phyloP scores from a whole-genome alignment of 768 basidiomycete species.

The Phaffia tasmanica region DNA sequence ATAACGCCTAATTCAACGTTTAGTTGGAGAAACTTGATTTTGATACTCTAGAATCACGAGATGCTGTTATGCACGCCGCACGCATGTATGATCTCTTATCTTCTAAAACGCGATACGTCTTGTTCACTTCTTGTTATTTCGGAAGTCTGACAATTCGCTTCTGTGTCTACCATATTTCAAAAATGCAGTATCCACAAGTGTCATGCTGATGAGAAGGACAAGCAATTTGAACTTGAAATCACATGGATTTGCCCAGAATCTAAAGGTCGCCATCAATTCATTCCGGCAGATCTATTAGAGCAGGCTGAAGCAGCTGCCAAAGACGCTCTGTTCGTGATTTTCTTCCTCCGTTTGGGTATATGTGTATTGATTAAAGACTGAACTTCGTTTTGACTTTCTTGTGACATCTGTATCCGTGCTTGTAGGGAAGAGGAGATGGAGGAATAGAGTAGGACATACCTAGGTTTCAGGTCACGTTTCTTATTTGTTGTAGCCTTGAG shows the following conservation, averaged over 20 bases:
- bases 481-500: too few species aligned
- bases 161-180: not conserved
- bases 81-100: constrained; percentile 59
- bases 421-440: constrained; percentile 25
- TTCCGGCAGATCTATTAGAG: constrained; percentile 70
- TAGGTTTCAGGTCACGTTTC: too few species aligned
- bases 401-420: not conserved
- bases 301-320: constrained; percentile 84
- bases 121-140: constrained; percentile 5
- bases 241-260: constrained; percentile 89
- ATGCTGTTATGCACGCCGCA: constrained; percentile 87
- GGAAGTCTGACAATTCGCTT: not conserved
- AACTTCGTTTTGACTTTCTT: too few species aligned
- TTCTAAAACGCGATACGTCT: not conserved
- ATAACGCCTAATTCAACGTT: not conserved
- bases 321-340: constrained; percentile 48
- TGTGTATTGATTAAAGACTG: not conserved
- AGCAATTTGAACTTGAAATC: constrained; percentile 95
- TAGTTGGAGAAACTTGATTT: constrained; percentile 82
- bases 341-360: not conserved
- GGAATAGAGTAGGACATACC: constrained; percentile 12
- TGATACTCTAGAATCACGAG: constrained; percentile 60
- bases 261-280: constrained; percentile 61
- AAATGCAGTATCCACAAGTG: constrained; percentile 76
- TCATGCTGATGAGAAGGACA: constrained; percentile 96